Evolutionary conservation across 768 basidiomycete species (phyloP).

Genomic region (Amanita brunnescens): DNA sequence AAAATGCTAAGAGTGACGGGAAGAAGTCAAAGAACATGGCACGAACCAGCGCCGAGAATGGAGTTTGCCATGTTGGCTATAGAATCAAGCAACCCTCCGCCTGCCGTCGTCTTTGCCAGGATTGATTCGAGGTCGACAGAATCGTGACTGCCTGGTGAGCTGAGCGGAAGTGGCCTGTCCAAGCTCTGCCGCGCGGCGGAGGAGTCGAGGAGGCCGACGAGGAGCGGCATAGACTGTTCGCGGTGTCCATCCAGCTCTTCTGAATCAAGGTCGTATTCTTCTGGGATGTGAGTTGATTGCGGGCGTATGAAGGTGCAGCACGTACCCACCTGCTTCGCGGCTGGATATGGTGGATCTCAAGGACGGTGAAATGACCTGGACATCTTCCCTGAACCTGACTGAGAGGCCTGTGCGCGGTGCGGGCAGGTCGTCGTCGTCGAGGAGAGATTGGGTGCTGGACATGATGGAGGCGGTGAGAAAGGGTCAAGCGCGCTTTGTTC

Average conservation of each 20-base stretch:
- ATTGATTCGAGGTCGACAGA: slow-evolving; percentile 60
- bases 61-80: slow-evolving; percentile 95
- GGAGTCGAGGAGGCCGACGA: slow-evolving; percentile 69
- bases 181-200: slow-evolving; percentile 46
- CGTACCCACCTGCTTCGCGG: slow-evolving; percentile 70
- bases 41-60: slow-evolving; percentile 83
- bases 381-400: slow-evolving; percentile 62
- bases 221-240: slow-evolving; percentile 63
- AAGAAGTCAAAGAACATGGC: neutral
- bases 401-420: slow-evolving; percentile 25
- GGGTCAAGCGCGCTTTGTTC: slow-evolving; percentile 10
- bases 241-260: slow-evolving; percentile 65
- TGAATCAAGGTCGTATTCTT: slow-evolving; percentile 79
- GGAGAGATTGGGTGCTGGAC: slow-evolving; percentile 27
- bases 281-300: neutral
- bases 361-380: slow-evolving; percentile 59
- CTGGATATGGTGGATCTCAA: slow-evolving; percentile 67
- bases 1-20: slow-evolving; percentile 7
- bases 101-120: slow-evolving; percentile 52
- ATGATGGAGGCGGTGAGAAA: neutral
- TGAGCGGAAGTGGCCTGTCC: slow-evolving; percentile 47
- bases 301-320: slow-evolving; percentile 10
- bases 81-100: slow-evolving; percentile 72
- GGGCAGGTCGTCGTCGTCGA: slow-evolving; percentile 35
- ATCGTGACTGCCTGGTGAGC: slow-evolving; percentile 23